A percentile compares a stretch with the other conserved stretches of the same genome.
Conservation (phyloP, 371 early-diverging fungal species). For the Batrachochytrium dendrobatidis region DNA sequence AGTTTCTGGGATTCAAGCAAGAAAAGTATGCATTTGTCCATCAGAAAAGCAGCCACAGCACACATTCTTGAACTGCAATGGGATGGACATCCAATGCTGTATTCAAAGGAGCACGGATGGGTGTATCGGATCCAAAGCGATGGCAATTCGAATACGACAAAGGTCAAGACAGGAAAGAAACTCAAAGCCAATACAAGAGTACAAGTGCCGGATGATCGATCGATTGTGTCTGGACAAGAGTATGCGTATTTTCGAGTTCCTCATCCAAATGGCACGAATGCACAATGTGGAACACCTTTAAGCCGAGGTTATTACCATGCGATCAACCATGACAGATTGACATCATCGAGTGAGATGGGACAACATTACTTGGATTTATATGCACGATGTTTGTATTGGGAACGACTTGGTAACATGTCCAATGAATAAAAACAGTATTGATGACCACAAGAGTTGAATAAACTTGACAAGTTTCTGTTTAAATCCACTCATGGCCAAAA, state of each 20-base stretch:
- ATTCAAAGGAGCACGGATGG: conserved; percentile 68
- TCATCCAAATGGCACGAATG: conserved; percentile 76
- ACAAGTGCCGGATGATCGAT: too few relatives aligned
- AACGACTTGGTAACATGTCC: too few relatives aligned
- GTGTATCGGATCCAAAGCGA: conserved; percentile 59
- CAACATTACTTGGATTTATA: too few relatives aligned
- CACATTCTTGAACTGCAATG: conserved; percentile 77
- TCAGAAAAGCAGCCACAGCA: conserved; percentile 70
- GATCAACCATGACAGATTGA: too few relatives aligned
- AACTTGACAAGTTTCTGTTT: too few relatives aligned
- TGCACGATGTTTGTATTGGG: too few relatives aligned
- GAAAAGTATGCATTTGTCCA: conserved; percentile 54
- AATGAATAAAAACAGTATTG: too few relatives aligned
- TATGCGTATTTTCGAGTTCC: conserved; percentile 59
- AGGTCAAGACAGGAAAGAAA: conserved; percentile 33
- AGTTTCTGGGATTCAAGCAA: conserved; percentile 60
- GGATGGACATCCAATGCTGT: conserved; percentile 74
- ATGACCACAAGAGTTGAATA: too few relatives aligned
- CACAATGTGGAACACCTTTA: conserved; percentile 84
- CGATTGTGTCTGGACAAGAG: too few relatives aligned
- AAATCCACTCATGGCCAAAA: too few relatives aligned
- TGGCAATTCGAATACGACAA: conserved; percentile 11
- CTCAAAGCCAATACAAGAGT: conserved; percentile 38
- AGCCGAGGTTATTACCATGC: too few relatives aligned
- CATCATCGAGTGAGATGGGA: too few relatives aligned